These are phyloP conservation scores for Alternaria metachromatica DNA, from an alignment of 2,329 filamentous ascomycete species.

Conservation along the genomic window DNA sequence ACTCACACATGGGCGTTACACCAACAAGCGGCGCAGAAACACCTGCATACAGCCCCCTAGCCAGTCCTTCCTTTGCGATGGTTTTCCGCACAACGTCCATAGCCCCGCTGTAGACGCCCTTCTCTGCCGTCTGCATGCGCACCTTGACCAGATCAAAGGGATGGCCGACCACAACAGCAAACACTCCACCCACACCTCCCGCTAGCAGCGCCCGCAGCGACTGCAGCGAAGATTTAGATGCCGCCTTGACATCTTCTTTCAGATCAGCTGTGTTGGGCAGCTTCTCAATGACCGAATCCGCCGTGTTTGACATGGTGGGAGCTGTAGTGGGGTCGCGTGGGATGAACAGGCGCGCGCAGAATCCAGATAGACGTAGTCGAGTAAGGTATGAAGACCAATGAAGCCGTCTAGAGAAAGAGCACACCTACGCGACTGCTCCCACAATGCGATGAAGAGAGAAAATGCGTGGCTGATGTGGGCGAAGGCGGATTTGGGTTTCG, in stretches of 20 bases:
- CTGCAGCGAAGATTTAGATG: conserved; percentile 62
- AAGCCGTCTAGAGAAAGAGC: background rate
- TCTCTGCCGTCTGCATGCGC: conserved; percentile 92
- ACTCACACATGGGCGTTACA: conserved; percentile 98
- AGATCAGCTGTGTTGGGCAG: conserved; percentile 53
- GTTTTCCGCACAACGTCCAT: conserved; percentile 92
- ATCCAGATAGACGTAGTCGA: conserved; percentile 8
- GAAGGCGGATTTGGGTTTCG: conserved; percentile 22
- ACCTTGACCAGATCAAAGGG: conserved; percentile 99
- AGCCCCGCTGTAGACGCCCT: conserved; percentile 87
- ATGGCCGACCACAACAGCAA: conserved; percentile 90
- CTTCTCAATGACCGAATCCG: conserved; percentile 35
- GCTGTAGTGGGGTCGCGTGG: conserved; percentile 8
- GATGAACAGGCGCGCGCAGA: background rate
- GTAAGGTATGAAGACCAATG: background rate
- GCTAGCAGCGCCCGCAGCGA: conserved; percentile 82
- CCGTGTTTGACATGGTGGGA: conserved; percentile 33
- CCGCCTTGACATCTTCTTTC: conserved; percentile 60
- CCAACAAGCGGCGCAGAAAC: conserved; percentile 93
- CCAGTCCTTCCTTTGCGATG: conserved; percentile 82
- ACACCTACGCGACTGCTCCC: background rate
- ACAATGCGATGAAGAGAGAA: conserved; percentile 5
- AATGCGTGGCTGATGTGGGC: conserved; percentile 14
- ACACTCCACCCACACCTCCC: conserved; percentile 91
- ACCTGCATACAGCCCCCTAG: conserved; percentile 87